Evolutionary conservation across 345 rosid genomes (phyloP), one percentile per base, ranked within the genome.

Genomic region (Punica granatum): DNA sequence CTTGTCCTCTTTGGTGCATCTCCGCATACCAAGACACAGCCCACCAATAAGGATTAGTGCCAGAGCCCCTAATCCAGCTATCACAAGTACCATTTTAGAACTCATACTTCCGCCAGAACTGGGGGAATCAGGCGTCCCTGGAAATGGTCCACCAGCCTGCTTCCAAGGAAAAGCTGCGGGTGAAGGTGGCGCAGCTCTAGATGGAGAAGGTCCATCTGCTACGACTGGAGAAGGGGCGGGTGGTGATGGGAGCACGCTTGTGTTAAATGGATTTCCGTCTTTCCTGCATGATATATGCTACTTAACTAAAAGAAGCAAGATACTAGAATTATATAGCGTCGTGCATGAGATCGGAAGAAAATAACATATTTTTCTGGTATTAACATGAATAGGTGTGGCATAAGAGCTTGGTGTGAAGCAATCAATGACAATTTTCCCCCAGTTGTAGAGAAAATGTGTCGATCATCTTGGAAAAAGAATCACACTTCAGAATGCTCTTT

Each of bases 231-330:
- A 81, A 66, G 92, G 87, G 9, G 84, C 77, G 21, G 73, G 64
- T 43, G 97, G 90, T 26, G 92, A 79, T 62, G 86, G 77, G 64
- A 88, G 77, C 60, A 86, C 76, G 18, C 92, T 79, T 61, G 97
- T 89, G 70, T 91, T 88, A 74, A 94, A 94, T 7, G 93, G 99
- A 70, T 92, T 94, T 70, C 99, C 97, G 69, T 83, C 98, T 83
- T 75, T 94, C 70, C 99, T 91, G 96, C 75, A 63, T 62, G 70
- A 51, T 41, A 8, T 14, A 23, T 36, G 34, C 32, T 37, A 41
- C 3, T 56, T 10, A 64, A 66, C 30, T 28, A 48, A 68, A 31
- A 23, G 21, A 30, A 42, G 61, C 43, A 66, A 49, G 33, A 48
- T 13, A 32, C 31, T 10, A 21, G 16, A 34, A 26, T 37, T 36